Base-by-base conservation (phyloP, 2,329 filamentous ascomycete species). In the Colletotrichum camelliae region DNA sequence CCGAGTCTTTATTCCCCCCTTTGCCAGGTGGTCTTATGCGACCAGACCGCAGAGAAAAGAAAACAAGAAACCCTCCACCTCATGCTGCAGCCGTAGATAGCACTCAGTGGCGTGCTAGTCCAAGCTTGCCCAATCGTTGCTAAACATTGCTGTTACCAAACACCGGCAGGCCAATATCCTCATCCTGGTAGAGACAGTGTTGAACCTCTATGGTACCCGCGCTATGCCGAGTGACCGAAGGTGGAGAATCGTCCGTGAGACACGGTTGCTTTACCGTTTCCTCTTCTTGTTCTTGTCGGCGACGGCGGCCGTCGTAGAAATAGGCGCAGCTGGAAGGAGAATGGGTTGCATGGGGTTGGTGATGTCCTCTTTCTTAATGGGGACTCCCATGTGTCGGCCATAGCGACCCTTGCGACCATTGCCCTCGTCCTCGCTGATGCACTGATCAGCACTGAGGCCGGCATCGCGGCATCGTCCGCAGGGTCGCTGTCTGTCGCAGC, bases 341-440 rank as follows among this genome's bases (percentile, higher is more conserved):
- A 84, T 81, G 58, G 71, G 80, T 71, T 81, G 86, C 70, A 82
- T 52, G 83, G 83, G 76, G 80, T 83, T 72, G 79, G 84, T 24
- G 80, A 87, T 79, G 33, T 93, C 91, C 39, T 90, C 88, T 75
- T 90, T 90, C 82, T 90, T 90, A 80, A 92, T 87, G 68, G 92
- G 91, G 52, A 93, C 92, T 74, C 92, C 92, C 92, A 93, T 93
- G 83, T 93, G 92, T 78, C 92, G 91, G 80, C 92, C 92, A 82
- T 98, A 98, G 74, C 97, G 93, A 78, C 97, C 97, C 86, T 98
- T 98, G 82, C 97, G 94, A 78, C 96, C 97, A 84, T 98, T 98
- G 78, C 96, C 96, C 86, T 99, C 97, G 81, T 99, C 97, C 85
- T 99, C 97, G 84, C 96, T 98, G 85, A 99, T 92, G 85, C 97